These are phyloP conservation scores for Pleurotus ostreatus DNA, from an alignment of 768 basidiomycete genomes.

Conservation along the genomic window DNA sequence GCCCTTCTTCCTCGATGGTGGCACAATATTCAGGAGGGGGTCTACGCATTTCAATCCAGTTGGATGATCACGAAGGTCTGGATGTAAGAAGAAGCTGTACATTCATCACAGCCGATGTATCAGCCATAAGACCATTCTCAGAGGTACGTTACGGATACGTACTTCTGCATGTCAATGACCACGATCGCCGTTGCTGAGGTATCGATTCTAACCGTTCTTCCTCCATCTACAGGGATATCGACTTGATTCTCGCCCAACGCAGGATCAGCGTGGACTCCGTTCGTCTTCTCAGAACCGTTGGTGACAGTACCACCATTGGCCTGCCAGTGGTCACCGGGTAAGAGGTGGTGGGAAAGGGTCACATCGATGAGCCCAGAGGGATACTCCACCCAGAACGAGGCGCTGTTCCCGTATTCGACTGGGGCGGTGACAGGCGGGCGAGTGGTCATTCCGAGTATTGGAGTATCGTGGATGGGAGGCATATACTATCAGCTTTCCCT, in stretches of 20 bases:
- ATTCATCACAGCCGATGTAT: not conserved
- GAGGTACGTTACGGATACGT: slow-evolving; percentile 10
- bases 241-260: slow-evolving; percentile 34
- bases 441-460: slow-evolving; percentile 40
- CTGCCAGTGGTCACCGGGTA: slow-evolving; percentile 6
- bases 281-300: not conserved
- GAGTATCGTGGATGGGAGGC: slow-evolving; percentile 29
- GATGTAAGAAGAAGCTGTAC: slow-evolving; percentile 60
- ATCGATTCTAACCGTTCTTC: slow-evolving; percentile 47
- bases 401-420: slow-evolving; percentile 50
- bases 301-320: slow-evolving; percentile 14
- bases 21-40: slow-evolving; percentile 45
- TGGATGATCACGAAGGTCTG: slow-evolving; percentile 50
- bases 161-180: slow-evolving; percentile 79
- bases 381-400: slow-evolving; percentile 67
- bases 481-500: not conserved
- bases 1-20: slow-evolving; percentile 42
- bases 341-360: slow-evolving; percentile 42
- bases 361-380: slow-evolving; percentile 61
- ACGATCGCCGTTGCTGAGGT: slow-evolving; percentile 49
- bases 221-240: slow-evolving; percentile 52
- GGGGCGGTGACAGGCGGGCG: slow-evolving; percentile 41
- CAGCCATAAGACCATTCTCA: not conserved
- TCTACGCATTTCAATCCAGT: slow-evolving; percentile 56
- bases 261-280: slow-evolving; percentile 14